Evolutionary conservation across 495 filamentous ascomycete genomes (phyloP), one percentile per base, ranked within the genome.

Genomic region (Parmelia sp.): DNA sequence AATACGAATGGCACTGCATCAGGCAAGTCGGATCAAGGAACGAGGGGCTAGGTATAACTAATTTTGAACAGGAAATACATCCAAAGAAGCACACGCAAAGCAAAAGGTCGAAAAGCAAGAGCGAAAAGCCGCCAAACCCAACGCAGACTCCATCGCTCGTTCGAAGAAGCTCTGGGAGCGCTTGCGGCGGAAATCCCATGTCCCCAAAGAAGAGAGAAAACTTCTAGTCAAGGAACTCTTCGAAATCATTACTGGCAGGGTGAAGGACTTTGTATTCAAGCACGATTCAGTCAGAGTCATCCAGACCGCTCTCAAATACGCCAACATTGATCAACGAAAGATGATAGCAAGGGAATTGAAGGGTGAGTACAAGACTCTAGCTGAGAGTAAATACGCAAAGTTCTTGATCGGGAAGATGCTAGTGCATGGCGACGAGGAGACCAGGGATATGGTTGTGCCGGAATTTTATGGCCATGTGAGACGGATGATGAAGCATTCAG

Each of bases 101-200:
- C 95, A 99, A 74, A 96, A 91, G 71, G 89, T 86, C 61, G 82
- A 96, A 40, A 86, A 84, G 45, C 87, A 87, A 71, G 92, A 97
- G 72, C 90, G 95, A 69, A 97, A 93, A 80, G 86, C 89, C 36
- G 86, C 88, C 31, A 97, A 96, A 74, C 95, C 95, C 11, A 86
- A 96, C 62, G 91, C 93, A 66, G 91, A 96, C 69, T 84, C 86
- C 61, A 86, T 99, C 65, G 82, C 85, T n/a, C 86, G 90, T 51
- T 90, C 91, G 6, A 97, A 97, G 80, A 91, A 96, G 78, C 80
- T 99, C 42, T 99, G 95, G 95, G 95, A 99, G 77, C 85, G 87
- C 63, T 75, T 99, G 66, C 87, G 95, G 63, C 83, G 90, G 65
- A 96, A 96, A 75, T 95, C 91, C 12, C 90, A 96, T 69, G 89